Conservation (phyloP, 345 rosid genomes). For the Pistacia vera region DNA sequence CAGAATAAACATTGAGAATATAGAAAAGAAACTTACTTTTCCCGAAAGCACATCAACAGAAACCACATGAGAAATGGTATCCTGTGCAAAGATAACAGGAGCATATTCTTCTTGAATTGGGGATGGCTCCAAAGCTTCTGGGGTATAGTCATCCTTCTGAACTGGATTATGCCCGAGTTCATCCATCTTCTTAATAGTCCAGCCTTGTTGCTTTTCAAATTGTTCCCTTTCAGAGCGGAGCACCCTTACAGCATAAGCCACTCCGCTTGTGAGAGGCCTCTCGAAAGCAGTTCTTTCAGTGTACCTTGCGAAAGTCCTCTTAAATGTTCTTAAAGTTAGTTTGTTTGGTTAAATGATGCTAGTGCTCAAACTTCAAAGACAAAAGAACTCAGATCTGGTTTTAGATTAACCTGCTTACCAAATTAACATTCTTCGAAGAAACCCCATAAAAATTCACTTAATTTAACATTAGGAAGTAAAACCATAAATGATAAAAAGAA, state of each 20-base stretch:
- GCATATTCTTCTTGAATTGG: conserved; percentile 93
- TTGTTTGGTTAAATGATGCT: conserved; percentile 18
- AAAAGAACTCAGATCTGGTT: conserved; percentile 26
- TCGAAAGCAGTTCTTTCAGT: conserved; percentile 96
- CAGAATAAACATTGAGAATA: conserved; percentile 13
- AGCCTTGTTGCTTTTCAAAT: conserved; percentile 91
- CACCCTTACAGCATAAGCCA: conserved; percentile 94
- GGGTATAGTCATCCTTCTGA: conserved; percentile 71
- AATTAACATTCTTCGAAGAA: background rate
- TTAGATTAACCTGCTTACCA: conserved; percentile 10
- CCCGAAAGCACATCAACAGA: conserved; percentile 96
- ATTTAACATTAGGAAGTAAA: conserved; percentile 9
- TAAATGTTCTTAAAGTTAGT: conserved; percentile 44
- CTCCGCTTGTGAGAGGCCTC: conserved; percentile 98
- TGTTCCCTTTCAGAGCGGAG: conserved; percentile 88
- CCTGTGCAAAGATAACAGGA: conserved; percentile 99
- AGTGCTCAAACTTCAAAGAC: conserved; percentile 9
- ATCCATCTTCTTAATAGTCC: conserved; percentile 91
- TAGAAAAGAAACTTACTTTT: conserved; percentile 53
- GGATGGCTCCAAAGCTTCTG: conserved; percentile 68
- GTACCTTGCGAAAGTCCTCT: conserved; percentile 90
- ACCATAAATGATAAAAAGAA: background rate
- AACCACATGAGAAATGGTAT: conserved; percentile 83
- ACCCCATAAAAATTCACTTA: background rate
- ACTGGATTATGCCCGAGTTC: conserved; percentile 70